These are phyloP conservation scores for Tricladium varicosporioides DNA, from an alignment of 2,329 filamentous ascomycete genomes.

Conservation along the genomic window DNA sequence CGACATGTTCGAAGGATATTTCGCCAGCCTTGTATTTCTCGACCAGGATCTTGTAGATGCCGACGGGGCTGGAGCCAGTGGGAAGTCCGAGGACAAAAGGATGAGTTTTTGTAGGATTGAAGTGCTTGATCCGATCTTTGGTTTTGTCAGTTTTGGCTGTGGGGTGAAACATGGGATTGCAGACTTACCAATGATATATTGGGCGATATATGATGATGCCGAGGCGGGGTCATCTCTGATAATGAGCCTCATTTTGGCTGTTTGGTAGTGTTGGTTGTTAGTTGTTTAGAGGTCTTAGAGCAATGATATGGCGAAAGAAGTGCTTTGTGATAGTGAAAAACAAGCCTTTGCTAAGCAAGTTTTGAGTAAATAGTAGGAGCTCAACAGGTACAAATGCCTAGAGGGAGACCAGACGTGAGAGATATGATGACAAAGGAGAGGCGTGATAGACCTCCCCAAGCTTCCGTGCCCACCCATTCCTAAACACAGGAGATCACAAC, in stretches of 20 bases:
- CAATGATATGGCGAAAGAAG: neutral
- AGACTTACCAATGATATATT: slow-evolving; percentile 70
- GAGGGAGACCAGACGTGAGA: neutral
- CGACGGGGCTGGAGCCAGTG: slow-evolving; percentile 77
- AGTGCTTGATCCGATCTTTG: slow-evolving; percentile 72
- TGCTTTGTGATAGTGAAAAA: neutral
- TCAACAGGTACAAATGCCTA: neutral
- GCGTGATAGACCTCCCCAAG: neutral
- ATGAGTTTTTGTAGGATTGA: slow-evolving; percentile 66
- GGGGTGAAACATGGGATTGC: neutral
- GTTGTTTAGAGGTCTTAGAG: too few species aligned
- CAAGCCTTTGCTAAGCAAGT: too few species aligned
- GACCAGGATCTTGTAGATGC: slow-evolving; percentile 76
- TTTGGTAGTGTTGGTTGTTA: neutral
- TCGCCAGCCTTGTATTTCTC: slow-evolving; percentile 65
- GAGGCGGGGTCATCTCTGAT: slow-evolving; percentile 69
- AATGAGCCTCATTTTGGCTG: slow-evolving; percentile 69
- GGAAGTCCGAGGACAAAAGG: slow-evolving; percentile 83
- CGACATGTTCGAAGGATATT: slow-evolving; percentile 83
- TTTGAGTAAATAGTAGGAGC: neutral
- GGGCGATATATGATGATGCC: slow-evolving; percentile 74
- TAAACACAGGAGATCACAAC: neutral
- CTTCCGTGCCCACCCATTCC: slow-evolving; percentile 1
- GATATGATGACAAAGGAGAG: neutral
- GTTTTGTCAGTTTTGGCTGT: slow-evolving; percentile 7